phyloP scores from a whole-genome alignment of 352 stramenopile species.

The Phytopythium sindhum region DNA sequence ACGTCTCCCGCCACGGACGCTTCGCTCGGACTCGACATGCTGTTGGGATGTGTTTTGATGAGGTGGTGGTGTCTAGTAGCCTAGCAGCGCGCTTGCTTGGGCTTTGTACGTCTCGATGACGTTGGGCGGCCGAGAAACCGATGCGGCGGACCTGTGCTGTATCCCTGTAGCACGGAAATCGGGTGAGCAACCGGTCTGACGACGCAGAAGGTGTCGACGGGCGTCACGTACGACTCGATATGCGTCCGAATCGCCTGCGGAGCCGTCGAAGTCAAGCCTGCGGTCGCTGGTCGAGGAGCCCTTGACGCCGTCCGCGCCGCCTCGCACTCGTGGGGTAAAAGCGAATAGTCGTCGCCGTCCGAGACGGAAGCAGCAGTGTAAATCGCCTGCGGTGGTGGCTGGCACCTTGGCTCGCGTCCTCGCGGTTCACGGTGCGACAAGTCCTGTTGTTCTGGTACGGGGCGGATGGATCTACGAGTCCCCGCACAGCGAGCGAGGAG shows the following conservation, averaged over 20 bases:
- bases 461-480: not conserved
- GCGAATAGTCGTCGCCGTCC: not conserved
- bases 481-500: no score
- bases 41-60: not conserved
- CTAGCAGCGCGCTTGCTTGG: not conserved
- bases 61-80: not conserved
- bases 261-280: not conserved
- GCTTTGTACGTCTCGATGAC: conserved; percentile 7
- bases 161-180: not conserved
- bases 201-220: not conserved
- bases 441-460: not conserved
- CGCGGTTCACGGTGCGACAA: not conserved
- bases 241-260: not conserved
- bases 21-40: conserved; percentile 13
- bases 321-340: not conserved
- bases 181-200: not conserved
- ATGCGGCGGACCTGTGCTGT: not conserved
- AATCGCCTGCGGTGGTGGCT: not conserved
- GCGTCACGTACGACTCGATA: not conserved
- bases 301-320: not conserved
- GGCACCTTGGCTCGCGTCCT: not conserved
- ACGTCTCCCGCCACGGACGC: conserved; percentile 3
- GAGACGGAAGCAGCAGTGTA: conserved; percentile 1
- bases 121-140: not conserved
- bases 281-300: not conserved